phyloP scores from a whole-genome alignment of 176 grass and related monocot genomes.

The Phoenix roebelenii region DNA sequence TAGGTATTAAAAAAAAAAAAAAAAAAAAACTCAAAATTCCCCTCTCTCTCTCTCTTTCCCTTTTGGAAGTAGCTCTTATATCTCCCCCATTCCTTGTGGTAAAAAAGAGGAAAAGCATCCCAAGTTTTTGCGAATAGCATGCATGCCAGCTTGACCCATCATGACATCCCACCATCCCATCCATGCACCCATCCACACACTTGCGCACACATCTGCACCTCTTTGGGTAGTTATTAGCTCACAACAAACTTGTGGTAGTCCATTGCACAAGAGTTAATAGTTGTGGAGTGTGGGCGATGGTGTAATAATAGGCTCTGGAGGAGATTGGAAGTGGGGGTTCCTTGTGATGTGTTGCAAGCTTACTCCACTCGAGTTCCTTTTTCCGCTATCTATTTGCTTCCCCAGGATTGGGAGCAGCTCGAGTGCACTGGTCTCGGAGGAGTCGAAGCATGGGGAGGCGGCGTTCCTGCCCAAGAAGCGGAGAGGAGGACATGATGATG shows the following conservation, averaged over 20 bases:
- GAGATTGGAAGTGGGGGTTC: too few relatives aligned
- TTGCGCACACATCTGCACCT: neutral
- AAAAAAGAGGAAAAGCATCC: slow-evolving; percentile 9
- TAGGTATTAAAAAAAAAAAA: slow-evolving; percentile 8
- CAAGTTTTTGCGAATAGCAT: slow-evolving; percentile 1
- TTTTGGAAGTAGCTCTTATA: neutral
- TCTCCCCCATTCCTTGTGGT: too few relatives aligned
- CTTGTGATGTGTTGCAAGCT: neutral
- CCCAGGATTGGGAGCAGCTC: slow-evolving; percentile 2
- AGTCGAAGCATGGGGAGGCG: neutral
- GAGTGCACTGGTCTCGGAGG: slow-evolving; percentile 5
- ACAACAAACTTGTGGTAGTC: neutral
- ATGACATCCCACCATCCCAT: slow-evolving; percentile 13
- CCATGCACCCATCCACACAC: slow-evolving; percentile 4
- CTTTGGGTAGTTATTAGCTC: neutral
- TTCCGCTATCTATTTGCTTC: neutral
- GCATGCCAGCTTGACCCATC: slow-evolving; percentile 21
- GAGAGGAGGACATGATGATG: neutral
- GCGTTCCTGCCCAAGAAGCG: too few relatives aligned
- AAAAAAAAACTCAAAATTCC: neutral
- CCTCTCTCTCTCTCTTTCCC: neutral
- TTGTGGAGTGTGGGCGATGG: too few relatives aligned
- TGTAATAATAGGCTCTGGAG: too few relatives aligned
- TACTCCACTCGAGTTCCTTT: neutral
- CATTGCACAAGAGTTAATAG: too few relatives aligned